Evolutionary conservation across 225 moss, liverwort and hornwort species (phyloP), one percentile per base, ranked within the genome.

Genomic region (Physcomitrium patens): DNA sequence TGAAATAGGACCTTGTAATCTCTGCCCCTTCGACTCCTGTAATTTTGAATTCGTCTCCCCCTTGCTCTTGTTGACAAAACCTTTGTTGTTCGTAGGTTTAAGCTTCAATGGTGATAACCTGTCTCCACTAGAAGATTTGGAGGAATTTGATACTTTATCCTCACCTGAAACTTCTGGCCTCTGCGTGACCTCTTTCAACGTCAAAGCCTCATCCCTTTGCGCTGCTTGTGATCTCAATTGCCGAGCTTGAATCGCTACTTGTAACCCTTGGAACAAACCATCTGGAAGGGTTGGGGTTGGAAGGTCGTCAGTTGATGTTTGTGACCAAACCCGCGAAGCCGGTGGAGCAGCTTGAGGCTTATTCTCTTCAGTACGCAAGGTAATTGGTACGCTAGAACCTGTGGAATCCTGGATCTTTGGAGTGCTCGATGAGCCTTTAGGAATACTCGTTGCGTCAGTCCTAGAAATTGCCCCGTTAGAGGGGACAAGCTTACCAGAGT

Each of bases 221-320:
- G 18, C 20, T 42, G 80, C 37, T 23, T 56, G 81, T 52, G 84
- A 82, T 60, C 71, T 84, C 62, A 68, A 12, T 68, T 84, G 81
- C 41, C 84, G 87, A 79, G 84, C 87, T 77, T 87, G 81, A 24
- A 87, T 73, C 76, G 85, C 88, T 55, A 37, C 64, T 54, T 82
- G 80, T 62, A 85, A 67, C 47, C 84, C 84, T 72, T 89, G 84
- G 72, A 91, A 96, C 9, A 96, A 80, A 26, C 79, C 83, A 56
- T 94, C 92, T 71, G 96, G 94, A 58, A 94, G 74, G 14, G 92
- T 91, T 65, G 94, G 94, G 62, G 78, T 78, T 68, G 94, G 87
- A 55, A 77, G 86, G 73, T 86, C 92, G 52, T 89, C 87, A 60
- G 66, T 53, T 48, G 71, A 44, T 70, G 41, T 71, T 50, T 37